A percentile compares a stretch with the other conserved stretches of the same genome.
Evolutionary conservation across 2,329 filamentous ascomycete species (phyloP).

Genomic region (Botrytis hyacinthi): DNA sequence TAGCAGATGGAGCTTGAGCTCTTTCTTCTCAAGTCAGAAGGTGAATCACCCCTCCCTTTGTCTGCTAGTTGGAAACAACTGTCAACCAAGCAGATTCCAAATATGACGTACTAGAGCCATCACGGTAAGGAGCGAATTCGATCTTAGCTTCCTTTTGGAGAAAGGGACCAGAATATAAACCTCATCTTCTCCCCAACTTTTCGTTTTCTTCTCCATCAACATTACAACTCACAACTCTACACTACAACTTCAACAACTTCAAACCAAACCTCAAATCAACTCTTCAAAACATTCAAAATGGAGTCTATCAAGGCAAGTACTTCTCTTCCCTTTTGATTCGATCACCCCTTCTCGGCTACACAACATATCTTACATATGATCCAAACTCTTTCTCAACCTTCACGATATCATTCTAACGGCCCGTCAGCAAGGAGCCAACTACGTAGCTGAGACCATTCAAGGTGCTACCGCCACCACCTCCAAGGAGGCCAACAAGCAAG

Average conservation of each 20-base stretch:
- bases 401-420: too few relatives aligned
- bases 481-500: slow-evolving; percentile 59
- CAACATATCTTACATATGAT: too few relatives aligned
- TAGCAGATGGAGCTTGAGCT: neutral
- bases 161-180: slow-evolving; percentile 16
- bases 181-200: neutral
- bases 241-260: slow-evolving; percentile 22
- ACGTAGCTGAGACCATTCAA: slow-evolving; percentile 54
- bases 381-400: too few relatives aligned
- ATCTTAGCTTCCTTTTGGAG: neutral
- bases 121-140: neutral
- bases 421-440: slow-evolving; percentile 42
- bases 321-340: neutral
- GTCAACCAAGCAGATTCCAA: neutral
- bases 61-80: neutral
- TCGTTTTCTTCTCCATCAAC: slow-evolving; percentile 18
- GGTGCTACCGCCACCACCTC: slow-evolving; percentile 48
- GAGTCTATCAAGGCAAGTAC: slow-evolving; percentile 39
- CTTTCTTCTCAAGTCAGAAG: neutral
- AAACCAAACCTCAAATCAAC: slow-evolving; percentile 26
- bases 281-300: slow-evolving; percentile 36
- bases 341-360: neutral
- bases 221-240: slow-evolving; percentile 24
- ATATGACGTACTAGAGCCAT: slow-evolving; percentile 5
- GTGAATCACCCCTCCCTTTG: neutral